phyloP scores from a whole-genome alignment of 2,329 filamentous ascomycete species.

The Ophiostoma novo-ulmi region DNA sequence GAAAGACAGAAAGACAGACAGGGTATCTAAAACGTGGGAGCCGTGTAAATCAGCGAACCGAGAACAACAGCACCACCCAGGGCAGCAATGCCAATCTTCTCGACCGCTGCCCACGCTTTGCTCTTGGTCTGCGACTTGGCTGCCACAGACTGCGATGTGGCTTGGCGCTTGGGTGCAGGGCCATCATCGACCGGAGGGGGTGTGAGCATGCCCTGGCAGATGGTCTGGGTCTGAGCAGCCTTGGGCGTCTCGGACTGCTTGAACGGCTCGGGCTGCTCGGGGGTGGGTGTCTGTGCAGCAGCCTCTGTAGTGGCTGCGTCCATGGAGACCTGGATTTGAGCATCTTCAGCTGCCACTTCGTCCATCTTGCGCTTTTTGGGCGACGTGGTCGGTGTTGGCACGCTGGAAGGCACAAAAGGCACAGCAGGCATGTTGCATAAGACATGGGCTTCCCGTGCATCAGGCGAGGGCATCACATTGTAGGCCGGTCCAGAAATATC shows the following conservation, averaged over 20 bases:
- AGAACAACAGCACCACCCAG: slow-evolving; percentile 38
- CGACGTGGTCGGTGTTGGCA: neutral
- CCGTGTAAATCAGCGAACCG: slow-evolving; percentile 38
- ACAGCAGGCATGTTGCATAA: neutral
- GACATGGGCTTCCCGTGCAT: neutral
- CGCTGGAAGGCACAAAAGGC: neutral
- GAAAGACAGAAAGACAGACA: neutral
- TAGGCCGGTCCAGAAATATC: neutral
- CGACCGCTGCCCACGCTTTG: slow-evolving; percentile 21
- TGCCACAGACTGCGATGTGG: slow-evolving; percentile 18
- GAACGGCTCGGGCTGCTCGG: too few relatives aligned
- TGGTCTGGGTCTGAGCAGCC: neutral
- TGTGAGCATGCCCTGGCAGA: neutral
- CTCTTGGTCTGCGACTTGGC: slow-evolving; percentile 16
- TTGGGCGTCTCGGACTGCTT: neutral
- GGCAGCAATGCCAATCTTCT: slow-evolving; percentile 35
- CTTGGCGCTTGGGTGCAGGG: slow-evolving; percentile 24
- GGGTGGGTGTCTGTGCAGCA: neutral
- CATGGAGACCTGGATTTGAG: neutral
- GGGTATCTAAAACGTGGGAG: slow-evolving; percentile 33
- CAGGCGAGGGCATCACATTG: neutral
- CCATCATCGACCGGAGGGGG: neutral
- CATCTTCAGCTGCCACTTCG: slow-evolving; percentile 28
- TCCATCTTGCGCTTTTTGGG: slow-evolving; percentile 34
- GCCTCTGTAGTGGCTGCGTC: neutral